Base-by-base conservation (phyloP, 2,329 filamentous ascomycete species). In the Magnaporthiopsis poae region DNA sequence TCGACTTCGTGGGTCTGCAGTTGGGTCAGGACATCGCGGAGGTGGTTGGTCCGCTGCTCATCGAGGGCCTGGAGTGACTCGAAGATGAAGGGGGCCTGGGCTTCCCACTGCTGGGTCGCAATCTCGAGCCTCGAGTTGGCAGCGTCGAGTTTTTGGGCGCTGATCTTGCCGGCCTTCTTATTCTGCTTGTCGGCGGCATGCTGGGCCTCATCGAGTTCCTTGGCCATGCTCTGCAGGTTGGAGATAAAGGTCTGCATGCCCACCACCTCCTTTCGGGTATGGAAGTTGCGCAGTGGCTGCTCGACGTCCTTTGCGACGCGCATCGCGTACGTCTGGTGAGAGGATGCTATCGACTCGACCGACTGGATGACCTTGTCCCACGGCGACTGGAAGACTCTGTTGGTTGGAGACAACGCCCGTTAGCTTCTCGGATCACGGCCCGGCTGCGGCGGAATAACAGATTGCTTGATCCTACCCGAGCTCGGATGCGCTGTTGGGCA, bases 1-100 rank as follows among this genome's bases (percentile, higher is more conserved):
- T 99, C 95, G 35, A 91, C 86, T 76, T 98, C 94, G 74, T 96
- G 90, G 0, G 95, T 99, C 77, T 96, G 89, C 72, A 94, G 90
- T 73, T 97, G 93, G 0, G 95, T 98, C 68, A 99, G 84, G 60
- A 91, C 86, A 77, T 98, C 94, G 69, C 94, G 90, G 68, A 99
- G 82, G 73, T 96, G 90, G 76, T 97, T 96, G 71, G 96, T 81
- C 66, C 95, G 87, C 71, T 86, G 88, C 79, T 99, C 95, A 74
- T 99, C 95, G 39, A 96, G 81, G 7, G 91, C 89, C 76, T 99
- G 95, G 33, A 99, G 85, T 68, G 89, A 90, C 78, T 99, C 95
- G 74, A 96, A 97, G 68, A 97, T 90, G 77, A 91, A 98, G 0
- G 95, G 95, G 18, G 95, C 92, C 76, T 96, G 92, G 0, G 92